Evolutionary conservation across 2,329 filamentous ascomycete genomes (phyloP), one percentile per base, ranked within the genome.

Genomic region (Botrytis aclada): DNA sequence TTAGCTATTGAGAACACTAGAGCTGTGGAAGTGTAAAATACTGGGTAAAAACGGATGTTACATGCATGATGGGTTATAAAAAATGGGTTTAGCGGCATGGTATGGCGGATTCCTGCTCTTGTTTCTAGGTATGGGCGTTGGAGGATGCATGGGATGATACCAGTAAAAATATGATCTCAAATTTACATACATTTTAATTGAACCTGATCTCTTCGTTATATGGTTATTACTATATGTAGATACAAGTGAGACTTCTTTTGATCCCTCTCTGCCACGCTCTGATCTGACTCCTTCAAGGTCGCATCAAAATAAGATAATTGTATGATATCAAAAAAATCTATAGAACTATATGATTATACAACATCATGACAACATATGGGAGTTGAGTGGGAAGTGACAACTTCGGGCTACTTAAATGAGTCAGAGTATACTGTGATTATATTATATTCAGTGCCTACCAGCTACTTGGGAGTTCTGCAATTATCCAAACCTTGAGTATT

Each of bases 1-100:
- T 81, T 94, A 71, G 85, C 88, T 56, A 85, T 93, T 37, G 65
- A 66, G 32, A 72, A 74, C 37, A 58, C 69, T 51, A 72, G 76
- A 22, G 72, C 61, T 16, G 60, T 58, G 20, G 41, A 54, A 18
- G 39, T 66, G 32, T 74, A 56, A 65, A 43, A 18, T 54, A 32
- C 34, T 25, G 34, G 34, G 45, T 32, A 32, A 34, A 29, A 34
- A 32, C 16, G 56, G 58, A 22, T 56, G 62, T 4, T 25, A 45
- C 20, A 34, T 45, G 45, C 43, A 67, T 58, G 25, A 67, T 58
- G 45, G 47, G 62, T 43, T 54, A n/a, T 29, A 29, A 51, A 69
- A 72, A 67, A 37, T 66, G 22, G 32, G 14, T 34, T 67, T 34
- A 67, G 62, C 47, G 51, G 62, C 39, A 71, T 71, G 20, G 47